Base-by-base conservation (phyloP, 129 eudicot species). In the Flaveria robusta region DNA sequence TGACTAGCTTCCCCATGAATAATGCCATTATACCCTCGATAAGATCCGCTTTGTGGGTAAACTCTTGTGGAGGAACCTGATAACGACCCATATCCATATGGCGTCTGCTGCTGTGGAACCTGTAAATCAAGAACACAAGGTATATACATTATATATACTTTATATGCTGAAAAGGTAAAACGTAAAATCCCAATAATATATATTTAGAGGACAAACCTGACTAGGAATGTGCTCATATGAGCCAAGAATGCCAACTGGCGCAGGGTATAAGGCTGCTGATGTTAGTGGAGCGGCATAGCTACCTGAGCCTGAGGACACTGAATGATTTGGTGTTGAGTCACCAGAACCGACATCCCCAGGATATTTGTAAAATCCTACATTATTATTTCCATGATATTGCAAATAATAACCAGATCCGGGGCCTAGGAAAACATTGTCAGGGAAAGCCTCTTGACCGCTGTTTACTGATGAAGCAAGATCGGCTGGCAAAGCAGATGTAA, bases 371-470 rank as follows among this genome's bases (percentile, higher is more conserved):
- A 72, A 80, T 54, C 98, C 97, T 67, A 72, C 77, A 77, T 79
- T 83, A 72, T 83, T 80, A 78, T 80, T 84, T 68, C 91, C 93
- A 62, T 88, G 91, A 84, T 85, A 87, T 18, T 86, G 92, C 49
- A 87, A 47, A 86, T 82, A 91, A 75, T 83, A 91, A 71, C 89
- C 92, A 4, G 96, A 85, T 68, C 92, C 95, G 43, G 88, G 87
- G 70, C 87, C 90, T 74, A 78, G 75, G 77, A 71, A 76, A 64
- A 80, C 51, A 52, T 74, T 83, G 81, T 91, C 92, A 46, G 68
- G 37, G 6, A 82, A 85, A 82, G 81, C 83, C 70, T 91, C 97
- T 73, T 91, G 97, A 18, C 86, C 87, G 77, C 74, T 83, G 84
- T 85, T 91, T 77, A 81, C 86, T 70, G 88, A 83, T 77, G 91